Evolutionary conservation across 2,329 filamentous ascomycete genomes (phyloP), one percentile per base, ranked within the genome.

Genomic region (Ceratocystis ficicola): DNA sequence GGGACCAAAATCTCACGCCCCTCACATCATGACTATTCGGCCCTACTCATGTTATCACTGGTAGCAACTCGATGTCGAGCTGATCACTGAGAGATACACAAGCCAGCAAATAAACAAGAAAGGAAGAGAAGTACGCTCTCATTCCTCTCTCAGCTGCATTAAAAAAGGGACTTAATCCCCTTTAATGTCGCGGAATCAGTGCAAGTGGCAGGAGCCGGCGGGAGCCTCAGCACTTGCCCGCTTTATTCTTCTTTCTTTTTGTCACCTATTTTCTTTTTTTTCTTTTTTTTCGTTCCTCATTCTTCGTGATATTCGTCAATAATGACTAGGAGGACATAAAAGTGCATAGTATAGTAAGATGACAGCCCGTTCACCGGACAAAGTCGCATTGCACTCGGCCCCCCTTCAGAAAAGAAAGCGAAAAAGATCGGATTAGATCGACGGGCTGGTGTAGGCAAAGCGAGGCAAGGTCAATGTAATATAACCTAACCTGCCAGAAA

Each of bases 161-260:
- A 57, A 30, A 15, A 28, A 30, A 20, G 6, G 22, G 22, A 30
- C 25, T 28, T 30, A 4, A 28, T 57, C 52, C 52, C 52, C 52
- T 57, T 57, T 57, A 57, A 57, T 57, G 52, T 57, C 52, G 52
- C 52, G 52, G 52, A 57, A 57, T 57, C 22, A 15, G 52, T 15
- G 52, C 52, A 57, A 28, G 52, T 57, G 52, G 52, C 52, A 57
- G 52, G 30, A 28, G 52, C 52, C 52, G 52, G 52, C 22, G 20
- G 22, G 30, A 28, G 52, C 52, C 20, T 28, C 30, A 28, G 32
- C 32, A 57, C 52, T 17, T 5, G 52, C 8, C 52, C 20, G 46
- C 46, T 50, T 22, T 22, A 10, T n/a, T 50, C 22, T 50, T 50
- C 8, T n/a, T 50, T 20, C 32, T 10, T 36, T 36, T 36, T 10